Conservation (phyloP, 2,329 filamentous ascomycete genomes). For the Pseudodiploospora longispora region DNA sequence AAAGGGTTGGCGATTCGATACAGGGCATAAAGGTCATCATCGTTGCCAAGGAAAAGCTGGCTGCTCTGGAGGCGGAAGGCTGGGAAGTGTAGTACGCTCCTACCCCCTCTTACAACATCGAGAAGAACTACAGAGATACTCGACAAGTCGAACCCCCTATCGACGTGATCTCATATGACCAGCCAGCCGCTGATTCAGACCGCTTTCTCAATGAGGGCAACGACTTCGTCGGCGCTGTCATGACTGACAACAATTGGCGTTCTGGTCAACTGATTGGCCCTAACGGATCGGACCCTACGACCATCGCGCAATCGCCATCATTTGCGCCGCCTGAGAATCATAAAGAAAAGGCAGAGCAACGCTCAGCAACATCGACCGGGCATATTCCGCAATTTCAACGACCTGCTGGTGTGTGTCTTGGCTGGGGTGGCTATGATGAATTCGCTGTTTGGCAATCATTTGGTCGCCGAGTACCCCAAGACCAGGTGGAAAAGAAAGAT, state of each 20-base stretch:
- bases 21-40: background rate
- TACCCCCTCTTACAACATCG: constrained; percentile 1
- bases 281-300: constrained; percentile 6
- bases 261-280: constrained; percentile 8
- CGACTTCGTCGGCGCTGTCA: constrained; percentile 1
- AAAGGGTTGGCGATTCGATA: too few species aligned
- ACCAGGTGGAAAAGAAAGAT: constrained; percentile 4
- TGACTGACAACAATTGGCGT: constrained; percentile 7
- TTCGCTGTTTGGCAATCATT: constrained; percentile 5
- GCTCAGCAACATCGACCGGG: constrained; percentile 6
- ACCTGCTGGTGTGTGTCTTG: constrained; percentile 4
- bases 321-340: background rate
- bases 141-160: background rate
- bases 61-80: constrained; percentile 3
- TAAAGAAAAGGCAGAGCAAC: background rate
- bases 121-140: constrained; percentile 1
- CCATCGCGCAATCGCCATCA: constrained; percentile 3
- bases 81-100: constrained; percentile 8
- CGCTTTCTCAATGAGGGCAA: constrained; percentile 2
- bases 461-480: constrained; percentile 4
- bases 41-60: constrained; percentile 1
- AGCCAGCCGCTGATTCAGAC: constrained; percentile 5
- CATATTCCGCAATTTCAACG: constrained; percentile 5
- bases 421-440: constrained; percentile 9
- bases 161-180: constrained; percentile 6